Percentiles rank a stretch among this genome's conserved stretches.
phyloP scores from a whole-genome alignment of 2,329 filamentous ascomycete genomes.

The Didymella pomorum region DNA sequence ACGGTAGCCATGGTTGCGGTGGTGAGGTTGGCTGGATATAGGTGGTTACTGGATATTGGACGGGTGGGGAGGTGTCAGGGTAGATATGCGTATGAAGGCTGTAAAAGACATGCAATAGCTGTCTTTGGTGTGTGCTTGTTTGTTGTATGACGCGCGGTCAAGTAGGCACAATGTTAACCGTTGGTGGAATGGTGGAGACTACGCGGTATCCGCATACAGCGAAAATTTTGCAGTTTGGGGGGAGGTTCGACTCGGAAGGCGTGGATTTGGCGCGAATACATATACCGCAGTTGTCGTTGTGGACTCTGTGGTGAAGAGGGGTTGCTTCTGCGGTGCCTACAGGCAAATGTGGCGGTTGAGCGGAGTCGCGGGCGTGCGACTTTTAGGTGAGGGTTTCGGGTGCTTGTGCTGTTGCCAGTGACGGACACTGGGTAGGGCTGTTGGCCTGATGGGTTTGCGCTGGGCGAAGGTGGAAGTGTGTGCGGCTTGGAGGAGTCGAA shows the following conservation, averaged over 20 bases:
- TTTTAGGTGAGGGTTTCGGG: conserved; percentile 25
- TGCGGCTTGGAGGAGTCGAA: conserved; percentile 22
- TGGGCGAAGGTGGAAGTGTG: conserved; percentile 31
- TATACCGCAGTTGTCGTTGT: conserved; percentile 72
- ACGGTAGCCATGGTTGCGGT: conserved; percentile 89
- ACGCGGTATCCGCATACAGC: conserved; percentile 93
- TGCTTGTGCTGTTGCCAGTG: conserved; percentile 31
- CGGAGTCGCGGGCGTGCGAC: conserved; percentile 42
- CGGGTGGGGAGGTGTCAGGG: conserved; percentile 29
- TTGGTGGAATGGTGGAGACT: conserved; percentile 88
- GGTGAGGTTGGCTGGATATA: conserved; percentile 42
- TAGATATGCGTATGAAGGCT: conserved; percentile 59
- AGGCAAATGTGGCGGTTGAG: conserved; percentile 47
- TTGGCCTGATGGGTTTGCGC: conserved; percentile 31
- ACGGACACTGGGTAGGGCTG: conserved; percentile 30
- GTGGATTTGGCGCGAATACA: conserved; percentile 98
- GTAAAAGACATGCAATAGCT: conserved; percentile 68
- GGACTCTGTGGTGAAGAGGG: conserved; percentile 40
- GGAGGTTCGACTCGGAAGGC: conserved; percentile 93
- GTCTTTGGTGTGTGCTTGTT: conserved; percentile 34
- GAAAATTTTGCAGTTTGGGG: conserved; percentile 96
- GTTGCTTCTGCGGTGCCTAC: conserved; percentile 39
- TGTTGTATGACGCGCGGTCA: conserved; percentile 53
- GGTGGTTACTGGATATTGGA: conserved; percentile 15
- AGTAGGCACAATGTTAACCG: conserved; percentile 73